These are phyloP conservation scores for Acidiella bohemica DNA, from an alignment of 495 filamentous ascomycete genomes.

Conservation along the genomic window DNA sequence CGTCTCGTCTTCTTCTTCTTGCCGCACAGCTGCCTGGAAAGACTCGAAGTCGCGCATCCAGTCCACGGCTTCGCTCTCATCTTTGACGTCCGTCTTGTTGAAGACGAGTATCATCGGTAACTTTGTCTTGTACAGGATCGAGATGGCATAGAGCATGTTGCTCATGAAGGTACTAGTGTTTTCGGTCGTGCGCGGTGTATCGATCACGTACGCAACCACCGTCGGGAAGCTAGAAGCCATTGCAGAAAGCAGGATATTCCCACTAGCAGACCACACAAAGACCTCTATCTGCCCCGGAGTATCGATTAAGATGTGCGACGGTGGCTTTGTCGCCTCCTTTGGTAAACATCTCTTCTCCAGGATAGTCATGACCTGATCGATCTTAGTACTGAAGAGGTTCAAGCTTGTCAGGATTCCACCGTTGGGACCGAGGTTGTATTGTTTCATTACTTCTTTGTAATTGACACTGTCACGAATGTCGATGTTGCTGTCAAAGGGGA, in stretches of 20 bases:
- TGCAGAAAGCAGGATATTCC: constrained; percentile 83
- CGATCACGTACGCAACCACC: constrained; percentile 92
- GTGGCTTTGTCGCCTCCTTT: constrained; percentile 35
- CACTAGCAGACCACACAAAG: constrained; percentile 92
- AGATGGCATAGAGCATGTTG: constrained; percentile 98
- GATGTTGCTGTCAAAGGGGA: constrained; percentile 98
- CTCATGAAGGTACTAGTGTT: constrained; percentile 96
- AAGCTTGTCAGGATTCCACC: constrained; percentile 93
- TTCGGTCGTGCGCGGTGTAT: constrained; percentile 71
- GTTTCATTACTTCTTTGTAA: constrained; percentile 99
- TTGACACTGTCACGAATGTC: constrained; percentile 96
- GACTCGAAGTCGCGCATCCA: constrained; percentile 99
- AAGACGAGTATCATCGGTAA: constrained; percentile 97
- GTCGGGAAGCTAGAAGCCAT: constrained; percentile 89
- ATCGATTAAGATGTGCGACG: constrained; percentile 70
- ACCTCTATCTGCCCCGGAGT: constrained; percentile 98
- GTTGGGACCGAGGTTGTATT: constrained; percentile 96
- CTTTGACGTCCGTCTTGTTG: constrained; percentile 94
- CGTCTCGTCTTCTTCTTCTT: constrained; percentile 64
- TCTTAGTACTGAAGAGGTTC: constrained; percentile 93
- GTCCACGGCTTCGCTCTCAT: constrained; percentile 70
- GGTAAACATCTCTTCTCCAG: constrained; percentile 62
- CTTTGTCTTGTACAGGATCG: constrained; percentile 95
- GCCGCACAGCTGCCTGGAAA: constrained; percentile 72
- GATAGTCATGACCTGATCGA: constrained; percentile 81